Evolutionary conservation across 805 yeast genomes (phyloP), one percentile per base, ranked within the genome.

Genomic region (Dipodascus albidus): DNA sequence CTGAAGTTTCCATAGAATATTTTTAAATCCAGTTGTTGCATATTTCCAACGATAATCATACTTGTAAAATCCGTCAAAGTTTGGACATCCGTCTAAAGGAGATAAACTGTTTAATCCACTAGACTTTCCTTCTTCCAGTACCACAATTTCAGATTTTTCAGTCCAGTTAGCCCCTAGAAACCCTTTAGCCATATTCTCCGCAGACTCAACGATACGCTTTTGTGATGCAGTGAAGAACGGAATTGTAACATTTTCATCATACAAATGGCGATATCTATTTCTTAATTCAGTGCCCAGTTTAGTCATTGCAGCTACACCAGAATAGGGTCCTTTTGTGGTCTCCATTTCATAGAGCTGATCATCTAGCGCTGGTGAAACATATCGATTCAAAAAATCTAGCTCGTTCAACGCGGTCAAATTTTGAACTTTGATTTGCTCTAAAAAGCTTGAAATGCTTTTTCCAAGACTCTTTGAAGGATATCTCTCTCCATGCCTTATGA

Each of bases 61-160:
- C 11, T 11, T 20, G 22, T 17, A n/a, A 15, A 14, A 11, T 20
- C 51, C 51, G 17, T n/a, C 53, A 54, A 57, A 64, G 49, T 52
- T 55, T 51, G 49, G 31, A n/a, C 49, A 47, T 21, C 49, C 49
- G 19, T 47, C 31, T 17, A 21, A 69, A n/a, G 85, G 80, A 3
- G 85, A 77, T 63, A 83, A 69, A 2, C 83, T 73, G 64, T 82
- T 77, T 31, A 78, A 82, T 24, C 87, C 87, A 61, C 69, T 71
- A 2, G 60, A 56, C 4, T 62, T 65, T 49, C 67, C 68, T 62
- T 82, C 87, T 47, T 73, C 70, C 21, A 81, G 59, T 11, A 76
- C 67, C 31, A 70, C 60, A 42, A 77, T 60, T 23, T 64, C 69
- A 17, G 73, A 67, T 31, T 64, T 63, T 23, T 64, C 55, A 17